Conservation (phyloP, 495 filamentous ascomycete genomes). For the Tuber calosporum region DNA sequence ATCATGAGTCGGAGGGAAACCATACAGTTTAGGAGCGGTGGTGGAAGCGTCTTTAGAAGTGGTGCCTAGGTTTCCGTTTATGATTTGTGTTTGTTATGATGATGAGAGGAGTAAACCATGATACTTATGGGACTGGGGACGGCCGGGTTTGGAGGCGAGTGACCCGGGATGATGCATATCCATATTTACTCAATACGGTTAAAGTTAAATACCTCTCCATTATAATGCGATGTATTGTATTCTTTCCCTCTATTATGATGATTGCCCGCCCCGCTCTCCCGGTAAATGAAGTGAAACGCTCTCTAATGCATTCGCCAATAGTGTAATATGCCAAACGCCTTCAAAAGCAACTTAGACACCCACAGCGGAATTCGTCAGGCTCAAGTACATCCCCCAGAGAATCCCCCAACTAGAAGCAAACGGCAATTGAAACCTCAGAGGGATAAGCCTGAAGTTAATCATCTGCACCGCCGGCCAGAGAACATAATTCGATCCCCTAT, state of each 20-base stretch:
- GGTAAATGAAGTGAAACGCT: background rate
- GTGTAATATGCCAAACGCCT: background rate
- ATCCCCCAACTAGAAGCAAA: constrained; percentile 98
- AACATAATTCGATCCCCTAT: constrained; percentile 82
- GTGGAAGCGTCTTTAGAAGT: constrained; percentile 78
- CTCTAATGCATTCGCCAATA: background rate
- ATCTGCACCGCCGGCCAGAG: constrained; percentile 96
- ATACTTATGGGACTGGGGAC: background rate
- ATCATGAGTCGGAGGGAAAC: constrained; percentile 83
- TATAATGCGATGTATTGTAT: background rate
- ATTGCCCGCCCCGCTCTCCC: background rate
- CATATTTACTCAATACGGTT: background rate
- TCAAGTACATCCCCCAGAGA: constrained; percentile 96
- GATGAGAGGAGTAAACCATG: background rate
- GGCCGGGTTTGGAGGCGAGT: background rate
- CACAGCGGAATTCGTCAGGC: constrained; percentile 82
- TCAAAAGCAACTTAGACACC: constrained; percentile 43
- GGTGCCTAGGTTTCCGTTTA: constrained; percentile 46
- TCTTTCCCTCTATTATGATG: background rate
- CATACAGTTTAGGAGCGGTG: constrained; percentile 82
- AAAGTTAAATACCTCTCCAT: background rate
- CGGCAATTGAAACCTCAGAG: constrained; percentile 92
- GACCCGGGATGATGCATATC: background rate
- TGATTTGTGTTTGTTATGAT: background rate
- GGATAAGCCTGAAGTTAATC: constrained; percentile 91